Evolutionary conservation across 208 protist species (phyloP).

Genomic region (Porcisia hertigi): DNA sequence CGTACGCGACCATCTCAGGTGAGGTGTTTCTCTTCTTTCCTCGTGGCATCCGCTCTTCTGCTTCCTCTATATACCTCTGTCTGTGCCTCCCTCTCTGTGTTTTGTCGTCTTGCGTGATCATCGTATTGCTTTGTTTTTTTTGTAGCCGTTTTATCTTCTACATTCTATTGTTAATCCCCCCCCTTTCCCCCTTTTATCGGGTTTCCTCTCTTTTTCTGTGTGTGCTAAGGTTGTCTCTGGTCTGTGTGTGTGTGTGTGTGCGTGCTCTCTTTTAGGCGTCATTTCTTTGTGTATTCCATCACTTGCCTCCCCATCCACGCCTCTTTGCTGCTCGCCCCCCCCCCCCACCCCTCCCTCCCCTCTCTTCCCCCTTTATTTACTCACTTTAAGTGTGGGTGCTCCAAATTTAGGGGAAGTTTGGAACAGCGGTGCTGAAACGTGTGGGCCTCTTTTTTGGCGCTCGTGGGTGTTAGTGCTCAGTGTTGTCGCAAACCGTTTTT

Average conservation of each 20-base stretch:
- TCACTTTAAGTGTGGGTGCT: background rate
- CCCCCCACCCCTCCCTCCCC: background rate
- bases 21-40: conserved; percentile 4
- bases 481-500: background rate
- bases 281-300: background rate
- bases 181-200: background rate
- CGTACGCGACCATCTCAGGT: conserved; percentile 16
- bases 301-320: background rate
- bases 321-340: background rate
- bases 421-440: no score
- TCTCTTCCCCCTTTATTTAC: background rate
- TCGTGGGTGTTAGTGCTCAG: background rate
- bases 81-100: background rate
- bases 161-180: background rate
- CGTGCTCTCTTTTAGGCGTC: background rate
- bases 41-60: conserved; percentile 2
- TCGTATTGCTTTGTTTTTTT: background rate
- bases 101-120: background rate
- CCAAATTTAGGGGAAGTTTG: no score
- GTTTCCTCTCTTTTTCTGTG: background rate
- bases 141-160: background rate
- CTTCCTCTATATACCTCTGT: background rate
- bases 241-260: conserved; percentile 1
- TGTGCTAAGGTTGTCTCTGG: background rate
- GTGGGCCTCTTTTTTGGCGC: no score